Evolutionary conservation across 2,329 filamentous ascomycete species (phyloP).

Genomic region (Penicillium hesseltinei): DNA sequence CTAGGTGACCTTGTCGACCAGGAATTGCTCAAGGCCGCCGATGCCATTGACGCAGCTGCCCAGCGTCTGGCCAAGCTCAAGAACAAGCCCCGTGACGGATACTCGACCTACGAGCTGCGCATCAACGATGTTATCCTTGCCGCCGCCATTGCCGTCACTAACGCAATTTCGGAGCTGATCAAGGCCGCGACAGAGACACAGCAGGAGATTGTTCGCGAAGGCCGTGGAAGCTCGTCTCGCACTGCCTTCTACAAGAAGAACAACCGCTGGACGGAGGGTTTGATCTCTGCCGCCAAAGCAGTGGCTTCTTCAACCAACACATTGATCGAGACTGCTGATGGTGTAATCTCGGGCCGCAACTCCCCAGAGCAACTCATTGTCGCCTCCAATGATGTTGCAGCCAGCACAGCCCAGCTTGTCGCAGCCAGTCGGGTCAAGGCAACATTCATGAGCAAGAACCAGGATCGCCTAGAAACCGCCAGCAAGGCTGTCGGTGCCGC

Average conservation of each 20-base stretch:
- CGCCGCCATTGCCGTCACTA: slow-evolving; percentile 88
- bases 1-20: slow-evolving; percentile 88
- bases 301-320: slow-evolving; percentile 92
- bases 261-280: slow-evolving; percentile 97
- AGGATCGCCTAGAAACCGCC: slow-evolving; percentile 85
- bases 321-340: slow-evolving; percentile 96
- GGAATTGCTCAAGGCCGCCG: slow-evolving; percentile 88
- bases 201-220: slow-evolving; percentile 93
- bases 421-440: slow-evolving; percentile 95
- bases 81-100: slow-evolving; percentile 94
- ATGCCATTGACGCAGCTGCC: slow-evolving; percentile 89
- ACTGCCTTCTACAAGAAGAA: slow-evolving; percentile 99
- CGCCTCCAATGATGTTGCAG: slow-evolving; percentile 93
- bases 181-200: slow-evolving; percentile 91
- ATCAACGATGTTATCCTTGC: slow-evolving; percentile 95
- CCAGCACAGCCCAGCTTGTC: slow-evolving; percentile 93
- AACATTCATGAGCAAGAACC: slow-evolving; percentile 95
- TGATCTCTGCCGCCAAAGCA: slow-evolving; percentile 95
- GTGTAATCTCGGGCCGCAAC: slow-evolving; percentile 87
- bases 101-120: slow-evolving; percentile 92
- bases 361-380: slow-evolving; percentile 97
- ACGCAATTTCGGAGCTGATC: slow-evolving; percentile 89
- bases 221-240: slow-evolving; percentile 78
- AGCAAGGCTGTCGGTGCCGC: slow-evolving; percentile 90
- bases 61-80: slow-evolving; percentile 85